Evolutionary conservation across 2,329 filamentous ascomycete species (phyloP), one percentile per base, ranked within the genome.

Genomic region (Cytospora leucostoma): DNA sequence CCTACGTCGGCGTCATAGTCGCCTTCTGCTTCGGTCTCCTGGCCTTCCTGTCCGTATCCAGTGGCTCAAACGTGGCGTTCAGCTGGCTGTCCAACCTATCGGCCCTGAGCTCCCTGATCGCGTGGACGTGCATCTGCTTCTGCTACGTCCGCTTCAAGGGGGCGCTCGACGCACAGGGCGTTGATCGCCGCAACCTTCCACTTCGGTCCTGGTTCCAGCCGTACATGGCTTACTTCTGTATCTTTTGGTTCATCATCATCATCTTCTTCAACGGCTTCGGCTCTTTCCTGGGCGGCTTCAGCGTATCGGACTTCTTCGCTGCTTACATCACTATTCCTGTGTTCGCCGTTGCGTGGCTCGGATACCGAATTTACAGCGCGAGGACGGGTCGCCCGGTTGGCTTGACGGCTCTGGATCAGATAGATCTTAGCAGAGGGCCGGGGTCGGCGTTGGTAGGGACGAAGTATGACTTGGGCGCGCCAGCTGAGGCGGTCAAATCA

Each of bases 41-140:
- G 15, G 78, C 79, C 2, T 84, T 83, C 67, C 74, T 84, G 15
- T 82, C 79, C 61, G 76, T 79, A 21, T 77, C 74, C 17, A 78
- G 74, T 58, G 75, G 71, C 54, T 76, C 76, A 5, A 73, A 76
- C 17, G 75, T 79, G 15, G 82, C 83, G 0, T 85, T 85, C 71
- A 79, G 78, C 62, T 85, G 82, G 83, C 81, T 85, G 67, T 78
- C 83, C 50, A 84, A 82, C 68, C 71, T 85, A 35, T 83, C 80
- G 52, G 85, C 81, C 64, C 79, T 71, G 27, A 63, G 69, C 19
- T 70, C 68, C 54, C 66, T 75, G 53, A 73, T 75, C 62, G 71
- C 72, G 27, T 76, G 74, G 74, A 69, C 71, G 38, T 68, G 67
- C 54, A 70, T 75, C 56, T 72, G 70, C 66, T 37, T 70, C 19